A percentile compares a stretch with the other conserved stretches of the same genome.
These are phyloP conservation scores for Calocera cornea DNA, from an alignment of 768 basidiomycete genomes.

Conservation along the genomic window DNA sequence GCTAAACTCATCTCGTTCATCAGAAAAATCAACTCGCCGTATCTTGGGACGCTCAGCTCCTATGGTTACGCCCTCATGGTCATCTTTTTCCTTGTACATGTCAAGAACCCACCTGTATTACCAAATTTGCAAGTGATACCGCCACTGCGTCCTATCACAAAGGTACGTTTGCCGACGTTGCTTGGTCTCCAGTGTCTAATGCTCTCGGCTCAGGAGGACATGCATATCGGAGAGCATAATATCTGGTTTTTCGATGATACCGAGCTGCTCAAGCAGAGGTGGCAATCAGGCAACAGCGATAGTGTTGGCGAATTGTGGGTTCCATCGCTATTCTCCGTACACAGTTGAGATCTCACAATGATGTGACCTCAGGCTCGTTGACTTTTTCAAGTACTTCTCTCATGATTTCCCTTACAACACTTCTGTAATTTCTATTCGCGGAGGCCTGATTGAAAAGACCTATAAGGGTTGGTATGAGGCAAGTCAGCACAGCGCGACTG, in stretches of 20 bases:
- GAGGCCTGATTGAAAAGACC: constrained; percentile 79
- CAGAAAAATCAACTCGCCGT: constrained; percentile 97
- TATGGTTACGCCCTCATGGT: constrained; percentile 97
- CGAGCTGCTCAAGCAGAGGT: constrained; percentile 77
- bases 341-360: constrained; percentile 2
- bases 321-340: neutral
- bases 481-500: neutral
- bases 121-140: constrained; percentile 95
- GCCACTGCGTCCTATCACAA: constrained; percentile 71
- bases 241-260: constrained; percentile 98
- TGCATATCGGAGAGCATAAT: constrained; percentile 65
- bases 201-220: constrained; percentile 47
- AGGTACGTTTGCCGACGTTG: constrained; percentile 31
- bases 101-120: constrained; percentile 91
- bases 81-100: constrained; percentile 93
- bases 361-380: constrained; percentile 62
- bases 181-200: constrained; percentile 9
- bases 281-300: constrained; percentile 88
- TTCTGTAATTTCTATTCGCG: constrained; percentile 81
- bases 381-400: constrained; percentile 94
- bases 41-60: constrained; percentile 89
- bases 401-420: constrained; percentile 87
- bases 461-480: constrained; percentile 62
- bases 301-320: constrained; percentile 83
- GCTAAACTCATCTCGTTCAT: neutral